phyloP scores from a whole-genome alignment of 1,284 basidiomycete genomes.

The Fomitiporia mediterranea region DNA sequence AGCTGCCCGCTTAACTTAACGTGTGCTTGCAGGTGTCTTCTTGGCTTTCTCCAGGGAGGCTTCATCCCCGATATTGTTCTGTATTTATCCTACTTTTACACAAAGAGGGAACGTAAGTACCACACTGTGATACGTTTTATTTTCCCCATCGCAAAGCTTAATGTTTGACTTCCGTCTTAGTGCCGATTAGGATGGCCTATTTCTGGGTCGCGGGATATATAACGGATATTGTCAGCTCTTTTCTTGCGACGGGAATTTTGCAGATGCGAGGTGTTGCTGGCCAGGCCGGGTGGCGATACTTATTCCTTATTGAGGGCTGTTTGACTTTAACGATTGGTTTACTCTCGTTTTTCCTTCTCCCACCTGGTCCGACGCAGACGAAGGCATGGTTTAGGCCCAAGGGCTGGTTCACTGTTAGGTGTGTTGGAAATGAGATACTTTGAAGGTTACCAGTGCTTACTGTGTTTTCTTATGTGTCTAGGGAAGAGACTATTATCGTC shows the following conservation, averaged over 20 bases:
- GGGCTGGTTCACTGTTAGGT: conserved; percentile 34
- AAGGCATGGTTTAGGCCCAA: conserved; percentile 29
- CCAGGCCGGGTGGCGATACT: conserved; percentile 25
- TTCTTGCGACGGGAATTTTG: conserved; percentile 31
- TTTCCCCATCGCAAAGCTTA: too few relatives aligned
- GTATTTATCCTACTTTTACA: conserved; percentile 31
- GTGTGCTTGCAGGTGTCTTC: conserved; percentile 21
- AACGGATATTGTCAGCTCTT: conserved; percentile 25
- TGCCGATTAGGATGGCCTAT: conserved; percentile 34
- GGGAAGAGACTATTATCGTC: conserved; percentile 55
- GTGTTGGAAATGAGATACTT: background rate
- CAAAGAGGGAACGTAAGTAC: conserved; percentile 25
- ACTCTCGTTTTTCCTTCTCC: conserved; percentile 33
- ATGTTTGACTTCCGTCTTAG: conserved; percentile 3
- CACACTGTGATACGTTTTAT: conserved; percentile 20
- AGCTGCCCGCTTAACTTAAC: background rate
- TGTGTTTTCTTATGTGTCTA: too few relatives aligned
- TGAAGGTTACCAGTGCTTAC: background rate
- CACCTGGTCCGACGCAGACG: conserved; percentile 32
- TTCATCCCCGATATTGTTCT: conserved; percentile 33
- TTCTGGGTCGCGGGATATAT: conserved; percentile 32
- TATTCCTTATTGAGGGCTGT: conserved; percentile 18
- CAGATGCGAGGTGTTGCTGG: conserved; percentile 29
- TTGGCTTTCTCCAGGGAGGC: conserved; percentile 32
- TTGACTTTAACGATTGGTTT: conserved; percentile 28